Evolutionary conservation across 2,329 filamentous ascomycete species (phyloP), one percentile per base, ranked within the genome.

Genomic region (Graphilbum fragrans): DNA sequence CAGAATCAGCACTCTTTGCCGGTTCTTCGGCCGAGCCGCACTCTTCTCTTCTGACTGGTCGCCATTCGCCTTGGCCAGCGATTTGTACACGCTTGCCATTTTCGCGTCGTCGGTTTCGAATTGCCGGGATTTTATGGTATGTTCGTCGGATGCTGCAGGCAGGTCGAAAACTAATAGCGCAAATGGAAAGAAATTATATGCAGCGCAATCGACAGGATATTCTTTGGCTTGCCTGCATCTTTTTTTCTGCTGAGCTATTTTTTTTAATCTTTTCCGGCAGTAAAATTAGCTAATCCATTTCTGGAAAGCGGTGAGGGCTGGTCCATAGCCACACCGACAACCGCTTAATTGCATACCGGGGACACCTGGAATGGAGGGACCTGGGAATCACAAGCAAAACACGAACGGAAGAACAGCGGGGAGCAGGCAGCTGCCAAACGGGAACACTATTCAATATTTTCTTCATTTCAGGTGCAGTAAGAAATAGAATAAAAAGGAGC

Each of bases 1-100:
- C 52, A 98, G 71, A 55, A 96, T 88, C 49, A 98, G 69, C 40
- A 96, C 84, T 54, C 87, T 70, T 61, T 81, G 78, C 65, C 76
- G 80, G 58, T 79, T 82, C 63, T 72, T 82, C 57, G 64, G 39
- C 14, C 60, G 63, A 25, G 58, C 37, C 16, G 45, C 47, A 25
- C 47, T 50, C 25, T 36, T 39, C 19, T 50, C 61, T 50, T 76
- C 69, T 39, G 63, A 56, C 50, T 73, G 72, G 39, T 64, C 61
- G 45, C 62, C 61, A 41, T 61, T 65, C 42, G 64, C 61, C 60
- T 82, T 84, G 6, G 78, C 80, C 40, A 86, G 64, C 16, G 80
- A 78, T 58, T 86, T 86, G 65, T 85, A 86, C 21, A 86, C 80
- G 34, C 81, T 68, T 38, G 80, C 79, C 82, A 86, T 82, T 32